Conservation (phyloP, 306 rosid species). For the Quercus aquifolioides region DNA sequence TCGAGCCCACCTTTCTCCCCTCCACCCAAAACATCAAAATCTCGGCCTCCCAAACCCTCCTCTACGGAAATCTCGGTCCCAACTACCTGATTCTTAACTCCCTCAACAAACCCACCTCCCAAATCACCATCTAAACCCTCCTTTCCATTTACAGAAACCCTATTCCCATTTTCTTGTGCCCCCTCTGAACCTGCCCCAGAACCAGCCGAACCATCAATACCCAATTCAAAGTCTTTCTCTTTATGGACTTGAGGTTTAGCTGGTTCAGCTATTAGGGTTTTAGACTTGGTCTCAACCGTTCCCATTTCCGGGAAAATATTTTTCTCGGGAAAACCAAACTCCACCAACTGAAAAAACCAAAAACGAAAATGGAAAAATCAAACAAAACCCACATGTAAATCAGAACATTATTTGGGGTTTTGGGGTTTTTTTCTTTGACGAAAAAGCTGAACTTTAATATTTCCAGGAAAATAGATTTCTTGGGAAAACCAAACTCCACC, state of each 20-base stretch:
- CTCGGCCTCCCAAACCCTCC: slow-evolving; percentile 12
- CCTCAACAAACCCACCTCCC: slow-evolving; percentile 18
- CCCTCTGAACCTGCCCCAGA: slow-evolving; percentile 7
- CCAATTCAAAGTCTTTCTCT: slow-evolving; percentile 27
- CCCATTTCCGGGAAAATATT: slow-evolving; percentile 42
- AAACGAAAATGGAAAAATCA: not conserved
- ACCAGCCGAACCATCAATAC: slow-evolving; percentile 13
- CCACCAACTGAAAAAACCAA: not conserved
- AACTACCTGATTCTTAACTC: slow-evolving; percentile 29
- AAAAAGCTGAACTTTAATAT: slow-evolving; percentile 22
- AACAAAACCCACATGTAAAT: slow-evolving; percentile 3
- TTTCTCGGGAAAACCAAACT: slow-evolving; percentile 36
- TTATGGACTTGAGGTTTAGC: slow-evolving; percentile 17
- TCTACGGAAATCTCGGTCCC: slow-evolving; percentile 24
- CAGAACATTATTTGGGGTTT: slow-evolving; percentile 37
- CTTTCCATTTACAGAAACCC: slow-evolving; percentile 21
- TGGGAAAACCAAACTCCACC: slow-evolving; percentile 36
- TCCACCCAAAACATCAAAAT: slow-evolving; percentile 3
- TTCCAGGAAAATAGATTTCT: slow-evolving; percentile 12
- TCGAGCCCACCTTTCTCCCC: slow-evolving; percentile 25
- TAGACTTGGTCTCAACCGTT: slow-evolving; percentile 39
- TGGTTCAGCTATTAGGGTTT: slow-evolving; percentile 29
- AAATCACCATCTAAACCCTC: slow-evolving; percentile 27
- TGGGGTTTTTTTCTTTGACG: not conserved
- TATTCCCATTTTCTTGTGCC: slow-evolving; percentile 24